Evolutionary conservation across 2,329 filamentous ascomycete species (phyloP).

Genomic region (Albifimbria verrucaria): DNA sequence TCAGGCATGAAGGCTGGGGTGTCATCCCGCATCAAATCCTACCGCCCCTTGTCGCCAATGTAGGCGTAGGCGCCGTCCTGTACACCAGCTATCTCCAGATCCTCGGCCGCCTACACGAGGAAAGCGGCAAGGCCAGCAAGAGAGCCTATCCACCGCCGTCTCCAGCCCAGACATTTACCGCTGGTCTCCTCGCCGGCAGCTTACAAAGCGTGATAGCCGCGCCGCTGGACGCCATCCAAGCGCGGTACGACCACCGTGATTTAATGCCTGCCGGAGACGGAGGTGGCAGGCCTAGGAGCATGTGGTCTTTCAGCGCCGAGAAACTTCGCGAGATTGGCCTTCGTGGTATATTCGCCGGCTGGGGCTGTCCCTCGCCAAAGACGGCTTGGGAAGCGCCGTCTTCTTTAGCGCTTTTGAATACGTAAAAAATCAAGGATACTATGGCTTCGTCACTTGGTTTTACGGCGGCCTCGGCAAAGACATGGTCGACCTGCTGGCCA

Average conservation of each 20-base stretch:
- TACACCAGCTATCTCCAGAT: slow-evolving; percentile 75
- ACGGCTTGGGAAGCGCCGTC: slow-evolving; percentile 64
- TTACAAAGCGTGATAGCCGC: slow-evolving; percentile 71
- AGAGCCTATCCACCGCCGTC: slow-evolving; percentile 69
- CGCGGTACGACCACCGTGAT: slow-evolving; percentile 62
- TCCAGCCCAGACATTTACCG: slow-evolving; percentile 61
- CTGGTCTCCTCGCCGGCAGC: slow-evolving; percentile 65
- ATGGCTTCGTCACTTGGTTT: slow-evolving; percentile 66
- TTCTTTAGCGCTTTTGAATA: slow-evolving; percentile 78
- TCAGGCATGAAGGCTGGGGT: slow-evolving; percentile 68
- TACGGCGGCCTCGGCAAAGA: slow-evolving; percentile 59
- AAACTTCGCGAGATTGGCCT: slow-evolving; percentile 67
- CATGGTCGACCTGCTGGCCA: slow-evolving; percentile 46
- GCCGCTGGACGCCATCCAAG: slow-evolving; percentile 72
- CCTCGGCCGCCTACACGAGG: slow-evolving; percentile 63
- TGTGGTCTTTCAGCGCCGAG: slow-evolving; percentile 68
- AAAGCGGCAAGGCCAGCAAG: slow-evolving; percentile 53
- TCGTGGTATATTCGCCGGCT: slow-evolving; percentile 72
- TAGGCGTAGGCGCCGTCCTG: slow-evolving; percentile 68
- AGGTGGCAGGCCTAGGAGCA: slow-evolving; percentile 50
- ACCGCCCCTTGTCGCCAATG: slow-evolving; percentile 71
- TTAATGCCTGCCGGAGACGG: slow-evolving; percentile 37
- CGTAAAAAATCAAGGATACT: slow-evolving; percentile 69
- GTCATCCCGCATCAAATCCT: slow-evolving; percentile 75
- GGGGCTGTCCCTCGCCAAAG: slow-evolving; percentile 66